A percentile compares a stretch with the other conserved stretches of the same genome.
Conservation (phyloP, 257 asterid genomes). For the Nemophila menziesii region DNA sequence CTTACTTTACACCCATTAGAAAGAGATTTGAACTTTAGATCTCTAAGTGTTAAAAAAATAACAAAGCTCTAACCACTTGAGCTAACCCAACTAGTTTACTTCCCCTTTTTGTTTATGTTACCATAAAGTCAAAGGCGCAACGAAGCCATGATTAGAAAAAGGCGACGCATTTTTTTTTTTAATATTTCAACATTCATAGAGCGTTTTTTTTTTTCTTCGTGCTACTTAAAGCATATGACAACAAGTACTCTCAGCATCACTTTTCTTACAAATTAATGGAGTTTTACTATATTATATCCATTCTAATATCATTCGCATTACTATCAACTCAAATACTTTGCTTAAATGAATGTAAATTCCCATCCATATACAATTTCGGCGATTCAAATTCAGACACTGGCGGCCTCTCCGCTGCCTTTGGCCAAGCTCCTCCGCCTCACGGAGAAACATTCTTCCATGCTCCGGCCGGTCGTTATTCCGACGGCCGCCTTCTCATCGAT, state of each 20-base stretch:
- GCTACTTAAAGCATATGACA: too few relatives aligned
- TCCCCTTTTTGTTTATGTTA: too few relatives aligned
- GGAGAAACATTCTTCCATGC: constrained; percentile 10
- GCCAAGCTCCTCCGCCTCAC: constrained; percentile 3
- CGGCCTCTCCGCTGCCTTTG: constrained; percentile 7
- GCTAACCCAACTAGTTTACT: too few relatives aligned
- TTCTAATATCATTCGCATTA: neutral
- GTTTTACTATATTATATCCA: neutral
- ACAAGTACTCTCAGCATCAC: neutral
- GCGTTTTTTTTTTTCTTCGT: too few relatives aligned
- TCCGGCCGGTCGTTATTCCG: constrained; percentile 13
- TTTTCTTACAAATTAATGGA: neutral
- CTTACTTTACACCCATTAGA: too few relatives aligned
- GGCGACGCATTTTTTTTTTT: too few relatives aligned
- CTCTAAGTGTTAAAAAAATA: too few relatives aligned
- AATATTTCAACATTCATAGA: too few relatives aligned
- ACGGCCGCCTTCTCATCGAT: constrained; percentile 15
- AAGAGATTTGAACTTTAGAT: too few relatives aligned
- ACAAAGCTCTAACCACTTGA: too few relatives aligned
- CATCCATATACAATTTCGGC: constrained; percentile 21
- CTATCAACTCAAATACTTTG: neutral
- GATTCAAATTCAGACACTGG: constrained; percentile 28
- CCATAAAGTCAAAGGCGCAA: too few relatives aligned
- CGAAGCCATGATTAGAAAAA: too few relatives aligned
- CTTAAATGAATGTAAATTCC: constrained; percentile 2